Evolutionary conservation across 148 eudicot genomes (phyloP).

Genomic region (Simmondsia chinensis): DNA sequence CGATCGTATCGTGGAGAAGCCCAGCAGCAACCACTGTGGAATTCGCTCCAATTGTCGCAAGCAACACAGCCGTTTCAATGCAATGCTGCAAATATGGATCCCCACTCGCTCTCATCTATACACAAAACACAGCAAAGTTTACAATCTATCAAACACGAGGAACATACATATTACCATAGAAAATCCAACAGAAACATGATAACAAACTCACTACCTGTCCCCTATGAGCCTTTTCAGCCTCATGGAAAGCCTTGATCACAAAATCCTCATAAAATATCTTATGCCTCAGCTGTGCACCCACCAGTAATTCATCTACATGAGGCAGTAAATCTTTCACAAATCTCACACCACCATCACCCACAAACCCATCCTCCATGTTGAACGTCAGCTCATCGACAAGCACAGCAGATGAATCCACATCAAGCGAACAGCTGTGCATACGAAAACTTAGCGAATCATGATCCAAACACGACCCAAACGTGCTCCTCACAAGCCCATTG

Average conservation of each 20-base stretch:
- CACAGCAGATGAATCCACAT: slow-evolving; percentile 13
- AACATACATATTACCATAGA: not conserved
- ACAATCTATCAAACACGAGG: not conserved
- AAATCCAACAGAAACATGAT: not conserved
- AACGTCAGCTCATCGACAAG: slow-evolving; percentile 55
- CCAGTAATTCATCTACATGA: slow-evolving; percentile 55
- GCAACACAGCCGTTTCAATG: slow-evolving; percentile 77
- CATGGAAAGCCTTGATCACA: slow-evolving; percentile 76
- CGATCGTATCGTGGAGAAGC: slow-evolving; percentile 84
- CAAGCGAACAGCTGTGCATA: slow-evolving; percentile 13
- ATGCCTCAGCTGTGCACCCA: slow-evolving; percentile 58
- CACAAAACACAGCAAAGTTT: slow-evolving; percentile 2
- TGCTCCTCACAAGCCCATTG: slow-evolving; percentile 48
- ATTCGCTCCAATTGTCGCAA: slow-evolving; percentile 77
- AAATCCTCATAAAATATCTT: slow-evolving; percentile 55
- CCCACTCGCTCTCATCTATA: slow-evolving; percentile 80
- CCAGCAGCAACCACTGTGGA: slow-evolving; percentile 93
- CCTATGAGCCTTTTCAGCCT: slow-evolving; percentile 92
- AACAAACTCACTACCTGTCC: slow-evolving; percentile 57
- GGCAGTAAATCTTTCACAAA: too few species aligned
- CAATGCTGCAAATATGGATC: slow-evolving; percentile 94
- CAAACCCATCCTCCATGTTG: slow-evolving; percentile 54
- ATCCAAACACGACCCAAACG: slow-evolving; percentile 54
- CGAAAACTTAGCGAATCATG: slow-evolving; percentile 37
- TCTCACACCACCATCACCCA: slow-evolving; percentile 25